Evolutionary conservation across 1,139 yeast genomes (phyloP), one percentile per base, ranked within the genome.

Genomic region (Groenewaldozyma sp.): DNA sequence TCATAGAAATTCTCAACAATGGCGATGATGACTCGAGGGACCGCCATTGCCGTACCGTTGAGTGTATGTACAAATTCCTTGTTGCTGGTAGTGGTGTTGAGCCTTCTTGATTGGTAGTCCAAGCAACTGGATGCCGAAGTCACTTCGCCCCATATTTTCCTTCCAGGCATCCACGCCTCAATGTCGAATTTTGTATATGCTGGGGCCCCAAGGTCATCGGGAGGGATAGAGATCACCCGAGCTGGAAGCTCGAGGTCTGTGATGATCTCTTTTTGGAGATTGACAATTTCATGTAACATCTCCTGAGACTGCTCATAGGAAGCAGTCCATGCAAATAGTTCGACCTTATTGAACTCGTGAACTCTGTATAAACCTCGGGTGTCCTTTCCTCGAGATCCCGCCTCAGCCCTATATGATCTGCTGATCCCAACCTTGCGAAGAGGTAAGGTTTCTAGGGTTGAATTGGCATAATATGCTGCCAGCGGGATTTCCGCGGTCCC

Each of bases 111-210:
- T 61, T 93, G 99, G 58, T 76, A 93, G 51, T 88, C 97, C 2
- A 88, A 76, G 60, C 99, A 93, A 55, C 88, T 91, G 1, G 97
- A 87, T 1, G 93, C 70, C 32, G 95, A 84, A 1, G 95, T 79
- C 27, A 91, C 70, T 55, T 93, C 99, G 2, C 99, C 99, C 86
- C 94, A 93, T 2, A 64, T 62, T 2, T 86, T 86, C 52, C 96
- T 74, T 2, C 98, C 97, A 0, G 97, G 98, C 96, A 93, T 91
- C 91, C 95, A 86, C 0, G 93, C 95, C 60, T 93, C 99, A 41
- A 88, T 83, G 53, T 93, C 98, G 54, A 79, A 86, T 60, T 93
- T 93, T 54, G 82, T 80, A 60, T 71, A 75, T 0, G 98, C 98
- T 1, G 98, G 95, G 0, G 95, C 81, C 0, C 98, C 98, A 38